A percentile compares a stretch with the other conserved stretches of the same genome.
Conservation (phyloP, 1,139 yeast genomes). For the Zhuliangozyma parablackwelliae region DNA sequence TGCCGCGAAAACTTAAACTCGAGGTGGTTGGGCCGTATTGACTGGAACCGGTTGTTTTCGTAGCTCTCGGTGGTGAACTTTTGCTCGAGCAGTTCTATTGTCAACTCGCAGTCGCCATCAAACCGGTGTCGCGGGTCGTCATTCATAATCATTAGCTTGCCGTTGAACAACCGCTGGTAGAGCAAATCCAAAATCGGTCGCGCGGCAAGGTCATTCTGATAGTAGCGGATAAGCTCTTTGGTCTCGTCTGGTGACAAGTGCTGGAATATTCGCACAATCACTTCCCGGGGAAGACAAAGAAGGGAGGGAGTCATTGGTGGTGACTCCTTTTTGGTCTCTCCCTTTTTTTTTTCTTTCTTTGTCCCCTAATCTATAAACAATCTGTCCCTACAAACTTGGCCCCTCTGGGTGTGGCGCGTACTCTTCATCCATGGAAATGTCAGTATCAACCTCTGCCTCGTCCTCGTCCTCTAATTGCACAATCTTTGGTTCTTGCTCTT, state of each 20-base stretch:
- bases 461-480: constrained; percentile 13
- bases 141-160: constrained; percentile 16
- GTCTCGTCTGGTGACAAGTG: constrained; percentile 21
- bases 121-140: constrained; percentile 7
- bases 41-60: constrained; percentile 13
- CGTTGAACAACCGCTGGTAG: constrained; percentile 21
- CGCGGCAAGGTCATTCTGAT: constrained; percentile 4
- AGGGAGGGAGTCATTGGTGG: not conserved
- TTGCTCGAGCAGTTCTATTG: constrained; percentile 8
- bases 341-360: constrained; percentile 1
- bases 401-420: too few relatives aligned
- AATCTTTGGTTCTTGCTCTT: constrained; percentile 20
- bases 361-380: not conserved
- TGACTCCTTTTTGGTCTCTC: not conserved
- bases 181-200: constrained; percentile 6
- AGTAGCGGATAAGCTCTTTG: constrained; percentile 11
- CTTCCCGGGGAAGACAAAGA: constrained; percentile 21
- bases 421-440: constrained; percentile 3
- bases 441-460: constrained; percentile 15
- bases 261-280: constrained; percentile 19
- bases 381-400: not conserved
- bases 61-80: constrained; percentile 4
- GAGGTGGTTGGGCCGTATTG: constrained; percentile 21
- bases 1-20: constrained; percentile 26
- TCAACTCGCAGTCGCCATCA: constrained; percentile 9